phyloP scores from a whole-genome alignment of 2,329 filamentous ascomycete species.

The Apiospora sp. region DNA sequence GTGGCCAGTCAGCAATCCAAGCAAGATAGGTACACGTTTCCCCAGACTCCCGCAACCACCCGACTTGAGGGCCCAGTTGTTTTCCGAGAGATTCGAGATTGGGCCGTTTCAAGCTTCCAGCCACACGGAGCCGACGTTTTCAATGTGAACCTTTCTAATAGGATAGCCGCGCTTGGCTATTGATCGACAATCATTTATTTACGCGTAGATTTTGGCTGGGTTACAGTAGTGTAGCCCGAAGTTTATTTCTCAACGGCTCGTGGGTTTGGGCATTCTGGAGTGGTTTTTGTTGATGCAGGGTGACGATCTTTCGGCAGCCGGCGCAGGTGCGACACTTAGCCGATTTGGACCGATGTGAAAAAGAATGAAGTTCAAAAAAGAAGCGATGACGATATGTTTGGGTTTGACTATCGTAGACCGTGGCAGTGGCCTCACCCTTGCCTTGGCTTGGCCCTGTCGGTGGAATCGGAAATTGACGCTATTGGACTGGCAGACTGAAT shows the following conservation, averaged over 20 bases:
- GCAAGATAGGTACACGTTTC: conserved; percentile 16
- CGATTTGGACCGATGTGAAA: neutral
- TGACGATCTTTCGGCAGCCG: conserved; percentile 5
- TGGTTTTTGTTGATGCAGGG: neutral
- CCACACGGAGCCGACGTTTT: neutral
- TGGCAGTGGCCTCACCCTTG: conserved; percentile 2
- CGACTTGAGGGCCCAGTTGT: neutral
- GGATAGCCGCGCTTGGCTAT: conserved; percentile 8
- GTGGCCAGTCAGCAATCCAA: neutral
- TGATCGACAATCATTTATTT: neutral
- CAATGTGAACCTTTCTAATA: conserved; percentile 9
- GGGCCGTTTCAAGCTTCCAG: conserved; percentile 1
- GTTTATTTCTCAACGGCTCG: conserved; percentile 19
- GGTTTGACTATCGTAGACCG: neutral
- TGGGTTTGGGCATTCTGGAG: conserved; percentile 1
- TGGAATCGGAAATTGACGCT: neutral
- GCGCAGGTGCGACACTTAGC: neutral
- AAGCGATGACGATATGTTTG: conserved; percentile 16
- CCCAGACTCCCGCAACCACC: neutral
- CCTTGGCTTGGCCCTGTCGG: conserved; percentile 12
- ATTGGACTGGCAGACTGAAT: neutral
- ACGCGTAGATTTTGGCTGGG: neutral
- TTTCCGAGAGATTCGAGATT: neutral
- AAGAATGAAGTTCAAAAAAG: conserved; percentile 1
- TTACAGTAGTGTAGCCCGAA: neutral